These are phyloP conservation scores for Globisporangium nodosum DNA, from an alignment of 352 stramenopile genomes.

Conservation along the genomic window DNA sequence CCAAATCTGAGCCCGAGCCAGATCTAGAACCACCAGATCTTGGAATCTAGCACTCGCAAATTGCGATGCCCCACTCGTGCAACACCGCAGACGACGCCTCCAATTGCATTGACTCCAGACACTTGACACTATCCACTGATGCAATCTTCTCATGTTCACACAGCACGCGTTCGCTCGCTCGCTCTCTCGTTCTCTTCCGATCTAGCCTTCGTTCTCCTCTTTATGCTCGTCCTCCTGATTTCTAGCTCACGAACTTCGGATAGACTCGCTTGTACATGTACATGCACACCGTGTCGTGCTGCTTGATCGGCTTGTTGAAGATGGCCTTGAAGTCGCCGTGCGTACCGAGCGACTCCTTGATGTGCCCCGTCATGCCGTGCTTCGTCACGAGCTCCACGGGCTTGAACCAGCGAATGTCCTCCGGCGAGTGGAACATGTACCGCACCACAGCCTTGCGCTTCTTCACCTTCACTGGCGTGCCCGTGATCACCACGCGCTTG, in stretches of 20 bases:
- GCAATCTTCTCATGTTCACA: too few relatives aligned
- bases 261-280: constrained; percentile 99
- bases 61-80: too few relatives aligned
- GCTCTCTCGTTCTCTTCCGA: too few relatives aligned
- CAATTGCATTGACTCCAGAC: too few relatives aligned
- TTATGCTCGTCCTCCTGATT: too few relatives aligned
- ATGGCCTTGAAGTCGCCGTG: constrained; percentile 99
- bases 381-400: constrained; percentile 97
- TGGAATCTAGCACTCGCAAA: too few relatives aligned
- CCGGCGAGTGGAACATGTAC: constrained; percentile 99
- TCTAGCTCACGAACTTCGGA: constrained; percentile 91
- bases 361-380: constrained; percentile 97
- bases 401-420: constrained; percentile 98
- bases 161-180: too few relatives aligned
- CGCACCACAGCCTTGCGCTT: constrained; percentile 97
- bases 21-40: too few relatives aligned
- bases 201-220: too few relatives aligned
- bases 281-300: constrained; percentile 99
- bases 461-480: constrained; percentile 98
- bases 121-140: too few relatives aligned
- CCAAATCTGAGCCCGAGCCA: too few relatives aligned
- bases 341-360: constrained; percentile 97
- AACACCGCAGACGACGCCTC: too few relatives aligned
- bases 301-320: constrained; percentile 99
- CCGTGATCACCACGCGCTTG: constrained; percentile 97